A percentile compares a stretch with the other conserved stretches of the same genome.
phyloP scores from a whole-genome alignment of 352 stramenopile genomes.

The Globisporangium echinulatum region DNA sequence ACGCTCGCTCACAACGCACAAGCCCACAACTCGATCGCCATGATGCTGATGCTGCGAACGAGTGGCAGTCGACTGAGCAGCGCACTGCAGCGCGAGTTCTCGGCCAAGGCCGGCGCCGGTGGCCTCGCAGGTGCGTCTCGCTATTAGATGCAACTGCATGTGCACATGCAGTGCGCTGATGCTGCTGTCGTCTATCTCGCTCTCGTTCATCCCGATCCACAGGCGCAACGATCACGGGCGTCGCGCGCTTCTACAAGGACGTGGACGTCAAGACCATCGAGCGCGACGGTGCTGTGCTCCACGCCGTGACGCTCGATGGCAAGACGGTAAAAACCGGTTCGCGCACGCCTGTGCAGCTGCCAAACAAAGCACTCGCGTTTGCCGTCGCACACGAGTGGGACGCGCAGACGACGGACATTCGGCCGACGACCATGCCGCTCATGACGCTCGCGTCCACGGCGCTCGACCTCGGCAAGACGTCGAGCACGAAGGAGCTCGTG shows the following conservation, averaged over 20 bases:
- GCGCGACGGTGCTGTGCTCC: slow-evolving; percentile 22
- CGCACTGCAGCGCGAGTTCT: slow-evolving; percentile 29
- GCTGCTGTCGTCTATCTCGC: not conserved
- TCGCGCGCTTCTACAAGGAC: slow-evolving; percentile 78
- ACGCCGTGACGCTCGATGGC: slow-evolving; percentile 71
- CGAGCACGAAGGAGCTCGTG: slow-evolving; percentile 49
- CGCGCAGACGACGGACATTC: slow-evolving; percentile 65
- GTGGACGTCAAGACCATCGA: slow-evolving; percentile 60
- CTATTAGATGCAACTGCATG: slow-evolving; percentile 11
- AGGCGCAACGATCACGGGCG: slow-evolving; percentile 80
- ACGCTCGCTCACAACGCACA: not conserved
- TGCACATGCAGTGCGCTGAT: not conserved
- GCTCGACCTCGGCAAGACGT: slow-evolving; percentile 57
- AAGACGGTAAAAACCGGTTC: slow-evolving; percentile 75
- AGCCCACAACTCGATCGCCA: not conserved
- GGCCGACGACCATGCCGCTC: slow-evolving; percentile 79
- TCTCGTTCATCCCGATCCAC: not conserved
- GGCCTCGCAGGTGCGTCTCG: slow-evolving; percentile 26
- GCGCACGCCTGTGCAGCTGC: slow-evolving; percentile 53
- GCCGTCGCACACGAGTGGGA: slow-evolving; percentile 83
- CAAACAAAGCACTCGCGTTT: slow-evolving; percentile 58
- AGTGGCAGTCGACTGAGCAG: slow-evolving; percentile 16
- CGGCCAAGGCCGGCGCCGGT: slow-evolving; percentile 36
- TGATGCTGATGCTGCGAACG: slow-evolving; percentile 24
- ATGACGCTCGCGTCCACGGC: slow-evolving; percentile 83